Conservation (phyloP, 2,329 filamentous ascomycete species). For the Escovopsis sp. region DNA sequence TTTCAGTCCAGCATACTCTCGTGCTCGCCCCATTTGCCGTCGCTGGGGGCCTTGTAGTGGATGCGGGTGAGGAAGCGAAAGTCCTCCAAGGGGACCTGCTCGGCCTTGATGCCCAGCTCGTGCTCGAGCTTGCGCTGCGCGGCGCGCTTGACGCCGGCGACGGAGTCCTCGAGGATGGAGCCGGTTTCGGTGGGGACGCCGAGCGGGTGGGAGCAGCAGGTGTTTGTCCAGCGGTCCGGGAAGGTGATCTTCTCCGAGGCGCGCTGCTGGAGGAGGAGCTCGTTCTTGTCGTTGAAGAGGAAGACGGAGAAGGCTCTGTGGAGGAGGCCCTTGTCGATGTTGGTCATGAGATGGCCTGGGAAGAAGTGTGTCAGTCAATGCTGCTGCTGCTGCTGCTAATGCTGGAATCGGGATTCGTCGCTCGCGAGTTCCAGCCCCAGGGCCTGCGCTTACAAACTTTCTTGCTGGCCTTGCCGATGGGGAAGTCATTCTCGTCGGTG, state of each 20-base stretch:
- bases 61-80: slow-evolving; percentile 93
- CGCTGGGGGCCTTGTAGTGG: slow-evolving; percentile 93
- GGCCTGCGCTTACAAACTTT: slow-evolving; percentile 64
- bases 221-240: slow-evolving; percentile 99
- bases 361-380: not conserved
- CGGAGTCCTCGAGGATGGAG: slow-evolving; percentile 59
- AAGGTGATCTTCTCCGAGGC: slow-evolving; percentile 97
- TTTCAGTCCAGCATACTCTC: slow-evolving; percentile 52
- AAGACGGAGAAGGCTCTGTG: slow-evolving; percentile 98
- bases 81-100: slow-evolving; percentile 78
- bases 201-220: slow-evolving; percentile 94
- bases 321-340: slow-evolving; percentile 89
- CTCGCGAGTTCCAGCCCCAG: too few species aligned
- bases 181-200: slow-evolving; percentile 87
- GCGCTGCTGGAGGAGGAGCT: slow-evolving; percentile 86
- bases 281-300: slow-evolving; percentile 88
- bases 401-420: not conserved
- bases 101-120: slow-evolving; percentile 78
- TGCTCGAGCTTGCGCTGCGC: slow-evolving; percentile 89
- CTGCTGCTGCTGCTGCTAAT: not conserved
- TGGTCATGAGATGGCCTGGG: slow-evolving; percentile 91
- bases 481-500: slow-evolving; percentile 75
- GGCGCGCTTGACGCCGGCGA: slow-evolving; percentile 78
- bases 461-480: slow-evolving; percentile 94
- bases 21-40: slow-evolving; percentile 97